These are phyloP conservation scores for Trichomonas vaginalis DNA, from an alignment of 208 protist genomes.

Conservation along the genomic window DNA sequence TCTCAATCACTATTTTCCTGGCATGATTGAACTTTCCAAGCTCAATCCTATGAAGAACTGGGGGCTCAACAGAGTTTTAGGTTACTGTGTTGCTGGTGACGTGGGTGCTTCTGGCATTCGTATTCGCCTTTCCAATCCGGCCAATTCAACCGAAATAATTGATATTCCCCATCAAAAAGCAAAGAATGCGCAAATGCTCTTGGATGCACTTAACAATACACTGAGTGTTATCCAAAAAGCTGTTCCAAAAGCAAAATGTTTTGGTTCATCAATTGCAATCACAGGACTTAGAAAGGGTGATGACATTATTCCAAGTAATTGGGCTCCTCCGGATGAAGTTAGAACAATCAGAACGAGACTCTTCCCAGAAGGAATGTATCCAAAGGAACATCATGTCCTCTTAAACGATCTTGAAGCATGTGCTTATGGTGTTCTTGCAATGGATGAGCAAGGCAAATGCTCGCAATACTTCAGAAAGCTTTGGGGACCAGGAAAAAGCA, in stretches of 20 bases:
- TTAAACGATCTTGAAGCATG: not conserved
- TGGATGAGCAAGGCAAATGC: not conserved
- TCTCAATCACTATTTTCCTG: no score
- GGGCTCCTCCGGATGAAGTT: not conserved
- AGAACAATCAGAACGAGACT: not conserved
- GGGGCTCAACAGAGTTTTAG: not conserved
- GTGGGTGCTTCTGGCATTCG: not conserved
- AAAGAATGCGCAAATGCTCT: not conserved
- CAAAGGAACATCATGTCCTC: not conserved
- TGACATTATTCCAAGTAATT: not conserved
- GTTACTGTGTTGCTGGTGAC: not conserved
- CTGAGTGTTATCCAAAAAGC: not conserved
- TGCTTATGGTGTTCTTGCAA: not conserved
- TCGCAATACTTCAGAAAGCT: not conserved
- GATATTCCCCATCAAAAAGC: not conserved
- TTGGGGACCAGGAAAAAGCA: not conserved
- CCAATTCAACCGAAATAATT: not conserved
- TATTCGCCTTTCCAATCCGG: not conserved
- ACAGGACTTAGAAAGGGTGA: not conserved
- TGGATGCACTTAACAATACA: not conserved
- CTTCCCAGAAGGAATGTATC: not conserved
- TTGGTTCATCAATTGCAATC: not conserved
- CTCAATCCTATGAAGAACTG: not conserved
- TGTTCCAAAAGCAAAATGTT: not conserved
- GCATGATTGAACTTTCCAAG: no score